phyloP scores from a whole-genome alignment of 768 basidiomycete genomes.

The Lactifluus pinguis region DNA sequence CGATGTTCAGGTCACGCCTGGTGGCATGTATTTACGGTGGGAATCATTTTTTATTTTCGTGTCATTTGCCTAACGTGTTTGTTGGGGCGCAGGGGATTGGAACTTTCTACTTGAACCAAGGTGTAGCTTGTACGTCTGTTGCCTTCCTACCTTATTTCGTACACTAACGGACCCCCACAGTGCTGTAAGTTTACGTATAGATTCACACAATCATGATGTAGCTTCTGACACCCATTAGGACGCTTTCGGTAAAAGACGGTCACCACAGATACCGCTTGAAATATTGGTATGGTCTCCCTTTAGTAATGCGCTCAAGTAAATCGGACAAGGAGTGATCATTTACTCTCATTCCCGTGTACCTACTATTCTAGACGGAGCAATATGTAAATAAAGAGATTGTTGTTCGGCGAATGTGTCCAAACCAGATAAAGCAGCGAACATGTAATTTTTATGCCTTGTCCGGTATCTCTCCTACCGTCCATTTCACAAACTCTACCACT shows the following conservation, averaged over 20 bases:
- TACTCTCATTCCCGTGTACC: background rate
- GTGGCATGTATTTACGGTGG: constrained; percentile 65
- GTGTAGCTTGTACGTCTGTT: constrained; percentile 26
- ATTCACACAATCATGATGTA: background rate
- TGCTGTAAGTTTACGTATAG: constrained; percentile 18
- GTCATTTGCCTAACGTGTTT: background rate
- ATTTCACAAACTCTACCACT: constrained; percentile 16
- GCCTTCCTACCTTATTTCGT: background rate
- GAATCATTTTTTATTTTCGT: constrained; percentile 15
- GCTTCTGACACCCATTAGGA: constrained; percentile 27
- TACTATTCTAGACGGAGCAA: background rate
- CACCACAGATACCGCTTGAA: constrained; percentile 39
- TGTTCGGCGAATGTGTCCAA: background rate
- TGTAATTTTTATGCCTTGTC: background rate
- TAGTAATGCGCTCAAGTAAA: constrained; percentile 1
- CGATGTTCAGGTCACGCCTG: constrained; percentile 49
- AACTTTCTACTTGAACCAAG: constrained; percentile 28
- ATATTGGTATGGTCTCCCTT: constrained; percentile 40
- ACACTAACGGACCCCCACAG: constrained; percentile 15
- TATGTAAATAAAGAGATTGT: background rate
- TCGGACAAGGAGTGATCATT: background rate
- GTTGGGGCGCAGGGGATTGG: constrained; percentile 21
- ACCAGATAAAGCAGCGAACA: background rate
- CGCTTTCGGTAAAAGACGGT: constrained; percentile 53
- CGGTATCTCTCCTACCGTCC: constrained; percentile 14